Evolutionary conservation across 2,329 filamentous ascomycete species (phyloP).

Genomic region (Fonsecaea monophora): DNA sequence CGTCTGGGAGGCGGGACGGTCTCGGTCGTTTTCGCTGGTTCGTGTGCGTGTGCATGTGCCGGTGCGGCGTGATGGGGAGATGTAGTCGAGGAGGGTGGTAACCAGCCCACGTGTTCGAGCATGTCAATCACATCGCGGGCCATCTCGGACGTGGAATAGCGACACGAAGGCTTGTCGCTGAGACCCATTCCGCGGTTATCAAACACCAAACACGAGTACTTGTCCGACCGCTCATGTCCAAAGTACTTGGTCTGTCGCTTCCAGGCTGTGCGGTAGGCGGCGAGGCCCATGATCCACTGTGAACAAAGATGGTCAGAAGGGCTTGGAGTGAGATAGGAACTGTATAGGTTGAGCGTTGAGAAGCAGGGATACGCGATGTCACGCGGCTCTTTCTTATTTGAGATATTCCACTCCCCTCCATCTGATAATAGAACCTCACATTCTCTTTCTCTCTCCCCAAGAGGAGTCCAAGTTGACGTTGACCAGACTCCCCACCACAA

Average conservation of each 20-base stretch:
- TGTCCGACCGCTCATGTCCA: conserved; percentile 68
- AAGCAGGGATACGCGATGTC: neutral
- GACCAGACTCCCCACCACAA: neutral
- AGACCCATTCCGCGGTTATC: conserved; percentile 87
- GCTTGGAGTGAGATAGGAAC: conserved; percentile 2
- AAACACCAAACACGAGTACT: conserved; percentile 76
- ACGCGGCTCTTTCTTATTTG: neutral
- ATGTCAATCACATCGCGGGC: conserved; percentile 78
- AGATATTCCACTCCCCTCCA: neutral
- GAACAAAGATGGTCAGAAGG: conserved; percentile 14
- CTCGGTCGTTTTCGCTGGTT: too few species aligned
- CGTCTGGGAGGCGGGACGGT: conserved; percentile 40
- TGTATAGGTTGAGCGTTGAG: neutral
- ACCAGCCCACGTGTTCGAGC: conserved; percentile 73
- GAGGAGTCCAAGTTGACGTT: neutral
- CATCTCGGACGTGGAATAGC: conserved; percentile 87
- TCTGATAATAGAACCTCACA: neutral
- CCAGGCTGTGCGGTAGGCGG: conserved; percentile 72
- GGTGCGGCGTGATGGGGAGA: conserved; percentile 29
- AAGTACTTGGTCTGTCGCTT: conserved; percentile 85
- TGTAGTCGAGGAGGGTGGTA: conserved; percentile 39
- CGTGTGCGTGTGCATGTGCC: too few species aligned
- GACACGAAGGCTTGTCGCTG: conserved; percentile 75
- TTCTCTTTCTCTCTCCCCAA: too few species aligned
- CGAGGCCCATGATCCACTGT: conserved; percentile 82